Percentiles rank a stretch among this genome's conserved stretches.
These are phyloP conservation scores for Diaporthe citri DNA, from an alignment of 2,329 filamentous ascomycete species.

Conservation along the genomic window DNA sequence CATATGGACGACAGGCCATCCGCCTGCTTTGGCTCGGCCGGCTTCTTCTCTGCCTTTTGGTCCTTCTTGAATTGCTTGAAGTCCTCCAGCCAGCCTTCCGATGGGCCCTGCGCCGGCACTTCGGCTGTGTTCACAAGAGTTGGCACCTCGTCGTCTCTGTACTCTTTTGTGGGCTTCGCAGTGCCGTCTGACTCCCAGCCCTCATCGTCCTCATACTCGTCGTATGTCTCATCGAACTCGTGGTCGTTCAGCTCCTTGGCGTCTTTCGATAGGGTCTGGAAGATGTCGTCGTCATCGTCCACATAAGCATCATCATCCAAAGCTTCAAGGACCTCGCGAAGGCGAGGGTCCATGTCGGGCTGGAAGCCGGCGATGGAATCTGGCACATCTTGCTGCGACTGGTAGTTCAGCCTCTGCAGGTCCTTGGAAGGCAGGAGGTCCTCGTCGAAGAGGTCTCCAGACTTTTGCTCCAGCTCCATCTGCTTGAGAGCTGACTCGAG, in stretches of 20 bases:
- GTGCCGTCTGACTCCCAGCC: slow-evolving; percentile 98
- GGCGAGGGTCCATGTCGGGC: slow-evolving; percentile 95
- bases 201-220: slow-evolving; percentile 74
- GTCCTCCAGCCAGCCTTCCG: slow-evolving; percentile 89
- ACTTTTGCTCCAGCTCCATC: slow-evolving; percentile 66
- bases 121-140: slow-evolving; percentile 62
- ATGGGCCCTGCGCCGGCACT: slow-evolving; percentile 70
- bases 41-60: slow-evolving; percentile 63
- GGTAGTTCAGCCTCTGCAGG: slow-evolving; percentile 81
- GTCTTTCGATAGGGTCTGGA: slow-evolving; percentile 66
- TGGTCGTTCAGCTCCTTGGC: slow-evolving; percentile 69
- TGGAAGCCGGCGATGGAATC: slow-evolving; percentile 94
- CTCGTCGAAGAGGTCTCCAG: slow-evolving; percentile 74
- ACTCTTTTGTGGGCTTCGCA: slow-evolving; percentile 77
- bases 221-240: slow-evolving; percentile 80
- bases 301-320: slow-evolving; percentile 97
- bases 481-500: slow-evolving; percentile 86
- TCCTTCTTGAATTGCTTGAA: slow-evolving; percentile 96
- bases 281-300: slow-evolving; percentile 87
- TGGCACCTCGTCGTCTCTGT: slow-evolving; percentile 61
- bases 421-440: slow-evolving; percentile 85
- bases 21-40: slow-evolving; percentile 63
- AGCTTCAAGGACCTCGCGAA: slow-evolving; percentile 92
- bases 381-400: slow-evolving; percentile 92
- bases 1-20: slow-evolving; percentile 78